Conservation (phyloP, 257 asterid genomes). For the Solanum bulbocastanum region DNA sequence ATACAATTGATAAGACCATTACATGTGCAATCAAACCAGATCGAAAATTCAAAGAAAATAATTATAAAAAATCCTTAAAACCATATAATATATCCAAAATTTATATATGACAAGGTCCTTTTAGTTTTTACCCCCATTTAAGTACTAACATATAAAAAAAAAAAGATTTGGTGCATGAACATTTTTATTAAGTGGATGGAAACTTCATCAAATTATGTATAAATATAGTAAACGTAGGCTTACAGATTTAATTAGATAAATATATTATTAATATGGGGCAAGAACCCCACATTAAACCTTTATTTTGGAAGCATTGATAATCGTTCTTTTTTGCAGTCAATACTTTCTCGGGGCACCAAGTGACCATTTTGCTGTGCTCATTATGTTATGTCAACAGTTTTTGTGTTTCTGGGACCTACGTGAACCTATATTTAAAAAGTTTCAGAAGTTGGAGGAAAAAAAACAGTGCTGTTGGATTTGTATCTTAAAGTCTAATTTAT, state of each 20-base stretch:
- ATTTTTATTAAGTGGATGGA: no score
- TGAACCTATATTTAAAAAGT: not conserved
- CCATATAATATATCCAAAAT: not conserved
- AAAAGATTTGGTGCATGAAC: not conserved
- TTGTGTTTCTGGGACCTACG: not conserved
- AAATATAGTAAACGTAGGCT: not conserved
- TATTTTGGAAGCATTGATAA: not conserved
- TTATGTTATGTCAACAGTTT: not conserved
- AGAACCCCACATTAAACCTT: not conserved
- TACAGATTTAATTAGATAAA: not conserved
- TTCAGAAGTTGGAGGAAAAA: not conserved
- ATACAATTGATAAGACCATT: not conserved
- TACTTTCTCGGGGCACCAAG: not conserved
- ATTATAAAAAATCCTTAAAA: not conserved
- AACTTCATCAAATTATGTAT: no score
- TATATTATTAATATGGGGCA: not conserved
- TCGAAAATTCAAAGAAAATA: not conserved
- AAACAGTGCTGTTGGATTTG: not conserved
- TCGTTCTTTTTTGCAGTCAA: not conserved
- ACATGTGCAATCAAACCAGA: not conserved
- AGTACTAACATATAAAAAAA: not conserved
- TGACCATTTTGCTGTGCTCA: not conserved
- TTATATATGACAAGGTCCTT: not conserved
- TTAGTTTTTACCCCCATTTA: not conserved
- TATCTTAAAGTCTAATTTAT: not conserved